phyloP scores from a whole-genome alignment of 306 rosid genomes.

The Rosa rugosa region DNA sequence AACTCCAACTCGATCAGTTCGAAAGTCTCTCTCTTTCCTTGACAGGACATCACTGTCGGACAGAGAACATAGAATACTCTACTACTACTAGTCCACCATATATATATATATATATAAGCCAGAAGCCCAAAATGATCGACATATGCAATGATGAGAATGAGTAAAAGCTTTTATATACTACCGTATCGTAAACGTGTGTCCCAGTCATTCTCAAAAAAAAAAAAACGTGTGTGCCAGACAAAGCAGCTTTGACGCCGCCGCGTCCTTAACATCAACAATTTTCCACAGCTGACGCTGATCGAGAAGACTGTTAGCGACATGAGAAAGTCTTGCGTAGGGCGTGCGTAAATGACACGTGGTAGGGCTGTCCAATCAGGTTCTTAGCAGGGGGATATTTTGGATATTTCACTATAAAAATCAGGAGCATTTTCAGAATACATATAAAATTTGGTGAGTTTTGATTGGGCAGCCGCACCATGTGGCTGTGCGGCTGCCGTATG shows the following conservation, averaged over 20 bases:
- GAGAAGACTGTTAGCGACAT: too few relatives aligned
- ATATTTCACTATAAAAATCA: too few relatives aligned
- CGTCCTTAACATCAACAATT: background rate
- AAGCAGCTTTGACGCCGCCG: background rate
- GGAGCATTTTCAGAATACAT: too few relatives aligned
- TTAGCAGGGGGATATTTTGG: too few relatives aligned
- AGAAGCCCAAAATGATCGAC: background rate
- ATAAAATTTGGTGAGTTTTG: too few relatives aligned
- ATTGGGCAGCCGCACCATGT: too few relatives aligned
- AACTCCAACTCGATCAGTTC: background rate
- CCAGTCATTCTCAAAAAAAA: too few relatives aligned
- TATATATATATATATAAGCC: background rate
- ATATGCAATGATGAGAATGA: background rate
- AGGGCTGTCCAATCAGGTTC: too few relatives aligned
- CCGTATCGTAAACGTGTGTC: background rate
- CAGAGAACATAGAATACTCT: background rate
- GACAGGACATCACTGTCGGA: background rate
- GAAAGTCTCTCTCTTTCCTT: background rate
- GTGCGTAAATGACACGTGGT: too few relatives aligned
- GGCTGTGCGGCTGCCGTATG: too few relatives aligned
- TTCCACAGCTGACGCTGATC: background rate
- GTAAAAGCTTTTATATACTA: background rate
- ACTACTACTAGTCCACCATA: background rate
- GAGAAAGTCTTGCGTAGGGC: too few relatives aligned
- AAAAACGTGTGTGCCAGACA: background rate